Percentiles rank a stretch among this genome's conserved stretches.
Conservation (phyloP, 495 filamentous ascomycete genomes). For the Jackrogersella multiformis region DNA sequence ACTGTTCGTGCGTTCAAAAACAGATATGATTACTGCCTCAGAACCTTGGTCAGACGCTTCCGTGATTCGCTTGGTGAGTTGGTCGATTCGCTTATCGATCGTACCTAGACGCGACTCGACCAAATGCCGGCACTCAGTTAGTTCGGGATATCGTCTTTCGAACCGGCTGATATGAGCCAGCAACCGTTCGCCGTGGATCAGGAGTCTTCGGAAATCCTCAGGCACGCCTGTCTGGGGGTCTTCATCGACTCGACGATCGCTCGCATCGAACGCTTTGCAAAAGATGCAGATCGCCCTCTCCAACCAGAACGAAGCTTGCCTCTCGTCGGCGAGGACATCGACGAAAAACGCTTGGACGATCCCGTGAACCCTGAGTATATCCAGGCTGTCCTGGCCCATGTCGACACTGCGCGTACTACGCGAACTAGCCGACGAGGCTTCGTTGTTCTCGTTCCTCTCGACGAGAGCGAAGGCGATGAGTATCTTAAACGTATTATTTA, state of each 20-base stretch:
- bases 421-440: conserved; percentile 51
- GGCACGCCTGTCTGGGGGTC: conserved; percentile 67
- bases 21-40: conserved; percentile 64
- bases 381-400: conserved; percentile 62
- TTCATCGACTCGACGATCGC: conserved; percentile 65
- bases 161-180: conserved; percentile 57
- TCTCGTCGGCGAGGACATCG: conserved; percentile 68
- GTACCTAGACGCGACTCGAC: conserved; percentile 60
- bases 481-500: conserved; percentile 73
- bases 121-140: conserved; percentile 52
- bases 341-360: conserved; percentile 84
- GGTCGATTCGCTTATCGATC: conserved; percentile 68
- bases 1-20: conserved; percentile 78
- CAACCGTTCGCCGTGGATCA: conserved; percentile 71
- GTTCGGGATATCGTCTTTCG: conserved; percentile 50
- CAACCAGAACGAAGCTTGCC: conserved; percentile 69
- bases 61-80: conserved; percentile 60
- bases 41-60: conserved; percentile 52
- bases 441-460: conserved; percentile 67
- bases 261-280: conserved; percentile 69
- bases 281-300: conserved; percentile 67
- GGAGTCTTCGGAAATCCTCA: conserved; percentile 75
- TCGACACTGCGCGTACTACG: conserved; percentile 55
- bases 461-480: conserved; percentile 77
- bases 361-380: conserved; percentile 78